Conservation (phyloP, 176 grass and related monocot genomes). For the Dendrocalamus sinicus region DNA sequence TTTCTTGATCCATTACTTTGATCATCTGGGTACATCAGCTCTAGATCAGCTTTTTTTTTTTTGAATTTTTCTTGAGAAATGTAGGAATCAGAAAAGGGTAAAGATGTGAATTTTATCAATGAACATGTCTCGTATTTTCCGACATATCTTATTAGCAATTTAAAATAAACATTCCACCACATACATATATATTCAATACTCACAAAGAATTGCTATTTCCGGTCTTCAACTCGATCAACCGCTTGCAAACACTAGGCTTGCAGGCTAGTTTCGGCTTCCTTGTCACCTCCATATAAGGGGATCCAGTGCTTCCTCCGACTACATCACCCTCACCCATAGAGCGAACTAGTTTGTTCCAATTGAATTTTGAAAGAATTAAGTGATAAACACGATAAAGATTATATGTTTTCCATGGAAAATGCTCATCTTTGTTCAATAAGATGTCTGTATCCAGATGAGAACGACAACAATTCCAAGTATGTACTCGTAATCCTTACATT, state of each 20-base stretch:
- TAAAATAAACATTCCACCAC: too few species aligned
- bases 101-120: too few species aligned
- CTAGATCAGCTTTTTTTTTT: not conserved
- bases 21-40: not conserved
- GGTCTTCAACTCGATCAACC: too few species aligned
- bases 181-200: too few species aligned
- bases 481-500: not conserved
- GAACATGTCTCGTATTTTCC: too few species aligned
- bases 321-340: not conserved
- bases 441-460: not conserved
- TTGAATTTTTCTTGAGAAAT: not conserved
- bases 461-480: not conserved
- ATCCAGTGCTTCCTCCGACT: not conserved
- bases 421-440: not conserved
- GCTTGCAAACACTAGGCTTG: too few species aligned
- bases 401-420: not conserved
- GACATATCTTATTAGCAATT: too few species aligned
- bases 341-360: not conserved
- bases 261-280: not conserved
- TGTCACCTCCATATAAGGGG: too few species aligned
- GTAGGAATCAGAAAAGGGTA: not conserved
- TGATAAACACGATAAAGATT: not conserved
- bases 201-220: too few species aligned
- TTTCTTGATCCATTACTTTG: not conserved
- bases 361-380: not conserved